Evolutionary conservation across 78 protist genomes (phyloP).

Genomic region (Acrasis kona): DNA sequence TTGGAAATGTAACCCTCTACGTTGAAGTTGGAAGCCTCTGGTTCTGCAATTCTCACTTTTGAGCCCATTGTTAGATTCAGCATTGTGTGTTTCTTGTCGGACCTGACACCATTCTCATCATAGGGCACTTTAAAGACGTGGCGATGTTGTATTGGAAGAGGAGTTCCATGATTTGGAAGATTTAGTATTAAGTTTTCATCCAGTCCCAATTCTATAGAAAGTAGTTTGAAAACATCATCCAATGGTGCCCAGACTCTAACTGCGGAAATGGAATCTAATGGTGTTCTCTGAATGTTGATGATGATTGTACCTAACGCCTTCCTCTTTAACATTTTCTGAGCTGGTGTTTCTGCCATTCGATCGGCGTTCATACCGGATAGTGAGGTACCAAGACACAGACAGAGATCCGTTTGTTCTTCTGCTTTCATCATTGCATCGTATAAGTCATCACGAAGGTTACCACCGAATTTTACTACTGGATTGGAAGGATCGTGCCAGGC

Average conservation of each 20-base stretch:
- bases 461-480: conserved; percentile 12
- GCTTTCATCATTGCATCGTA: not conserved
- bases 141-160: not conserved
- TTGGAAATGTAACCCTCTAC: not conserved
- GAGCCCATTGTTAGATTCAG: conserved; percentile 10
- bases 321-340: not conserved
- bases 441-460: conserved; percentile 2
- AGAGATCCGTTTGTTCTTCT: not conserved
- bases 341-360: conserved; percentile 2
- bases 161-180: not conserved
- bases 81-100: not conserved
- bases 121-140: conserved; percentile 15
- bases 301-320: conserved; percentile 13
- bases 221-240: not conserved
- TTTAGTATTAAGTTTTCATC: too few relatives aligned
- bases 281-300: conserved; percentile 29
- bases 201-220: conserved; percentile 7
- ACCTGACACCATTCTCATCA: not conserved
- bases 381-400: not conserved
- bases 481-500: conserved; percentile 24
- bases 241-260: conserved; percentile 14
- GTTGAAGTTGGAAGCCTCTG: not conserved
- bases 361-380: conserved; percentile 29
- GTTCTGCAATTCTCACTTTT: not conserved
- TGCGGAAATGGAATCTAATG: not conserved